Percentiles rank a stretch among this genome's conserved stretches.
Conservation (phyloP, 1,284 basidiomycete species). For the Cystobasidium sp. region DNA sequence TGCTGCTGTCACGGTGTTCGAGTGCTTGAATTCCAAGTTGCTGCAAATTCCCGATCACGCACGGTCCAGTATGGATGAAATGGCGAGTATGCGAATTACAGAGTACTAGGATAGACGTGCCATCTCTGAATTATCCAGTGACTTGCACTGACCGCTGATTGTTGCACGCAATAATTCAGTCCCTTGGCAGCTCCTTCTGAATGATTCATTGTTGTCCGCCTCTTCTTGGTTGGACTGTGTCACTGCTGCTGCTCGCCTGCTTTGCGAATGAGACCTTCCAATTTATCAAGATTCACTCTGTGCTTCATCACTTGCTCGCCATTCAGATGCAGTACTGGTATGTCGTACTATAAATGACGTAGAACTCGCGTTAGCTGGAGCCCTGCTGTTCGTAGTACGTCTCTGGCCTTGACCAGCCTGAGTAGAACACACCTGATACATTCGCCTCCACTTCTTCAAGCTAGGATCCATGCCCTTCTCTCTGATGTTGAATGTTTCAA, state of each 20-base stretch:
- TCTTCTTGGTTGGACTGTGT: background rate
- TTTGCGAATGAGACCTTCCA: slow-evolving; percentile 44
- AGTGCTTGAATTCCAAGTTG: background rate
- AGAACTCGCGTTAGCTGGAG: background rate
- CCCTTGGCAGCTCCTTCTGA: no score
- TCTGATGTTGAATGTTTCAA: slow-evolving; percentile 48
- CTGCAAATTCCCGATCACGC: slow-evolving; percentile 8
- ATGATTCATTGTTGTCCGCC: background rate
- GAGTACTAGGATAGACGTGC: background rate
- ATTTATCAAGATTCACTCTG: slow-evolving; percentile 48
- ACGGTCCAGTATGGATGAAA: background rate
- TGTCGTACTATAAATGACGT: slow-evolving; percentile 48
- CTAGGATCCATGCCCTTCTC: slow-evolving; percentile 47
- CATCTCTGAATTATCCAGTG: slow-evolving; percentile 32
- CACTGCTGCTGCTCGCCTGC: slow-evolving; percentile 6
- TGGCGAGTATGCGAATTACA: background rate
- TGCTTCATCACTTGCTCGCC: slow-evolving; percentile 52
- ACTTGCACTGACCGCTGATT: background rate
- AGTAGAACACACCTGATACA: slow-evolving; percentile 48
- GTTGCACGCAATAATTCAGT: background rate
- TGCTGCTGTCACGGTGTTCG: background rate
- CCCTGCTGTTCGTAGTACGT: background rate
- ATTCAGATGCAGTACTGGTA: slow-evolving; percentile 50
- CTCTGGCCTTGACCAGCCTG: background rate
- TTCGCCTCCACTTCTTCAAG: slow-evolving; percentile 48